Conservation (phyloP, 1,284 basidiomycete species). For the Ceratobasidium sp. region DNA sequence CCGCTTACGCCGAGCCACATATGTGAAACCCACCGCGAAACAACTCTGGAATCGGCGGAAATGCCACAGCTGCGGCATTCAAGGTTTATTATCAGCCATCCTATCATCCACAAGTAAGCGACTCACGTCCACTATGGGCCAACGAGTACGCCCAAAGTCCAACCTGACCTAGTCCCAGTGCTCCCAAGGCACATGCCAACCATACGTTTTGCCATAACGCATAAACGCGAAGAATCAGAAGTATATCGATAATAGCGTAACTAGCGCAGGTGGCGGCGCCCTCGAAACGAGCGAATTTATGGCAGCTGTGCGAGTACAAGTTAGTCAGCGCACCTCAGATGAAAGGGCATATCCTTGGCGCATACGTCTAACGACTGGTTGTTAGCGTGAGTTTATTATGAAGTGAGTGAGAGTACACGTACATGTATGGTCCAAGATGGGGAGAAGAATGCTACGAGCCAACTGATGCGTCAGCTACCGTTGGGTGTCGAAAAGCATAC, state of each 20-base stretch:
- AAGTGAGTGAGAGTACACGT: neutral
- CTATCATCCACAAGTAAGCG: neutral
- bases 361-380: neutral
- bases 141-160: constrained; percentile 23
- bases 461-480: neutral
- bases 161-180: constrained; percentile 5
- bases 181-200: constrained; percentile 16
- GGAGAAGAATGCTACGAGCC: constrained; percentile 1
- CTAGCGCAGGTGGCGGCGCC: constrained; percentile 15
- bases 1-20: neutral
- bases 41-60: constrained; percentile 18
- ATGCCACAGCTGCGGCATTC: neutral
- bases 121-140: constrained; percentile 17
- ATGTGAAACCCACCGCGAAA: neutral
- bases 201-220: constrained; percentile 20
- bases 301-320: neutral
- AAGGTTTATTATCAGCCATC: neutral
- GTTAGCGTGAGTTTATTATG: neutral
- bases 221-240: constrained; percentile 21
- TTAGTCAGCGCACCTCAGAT: neutral
- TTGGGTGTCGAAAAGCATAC: neutral
- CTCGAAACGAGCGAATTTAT: constrained; percentile 17
- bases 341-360: neutral
- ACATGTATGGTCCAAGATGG: constrained; percentile 22
- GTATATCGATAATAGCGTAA: constrained; percentile 16